Evolutionary conservation across 768 basidiomycete species (phyloP).

Genomic region (Pisolithus orientalis): DNA sequence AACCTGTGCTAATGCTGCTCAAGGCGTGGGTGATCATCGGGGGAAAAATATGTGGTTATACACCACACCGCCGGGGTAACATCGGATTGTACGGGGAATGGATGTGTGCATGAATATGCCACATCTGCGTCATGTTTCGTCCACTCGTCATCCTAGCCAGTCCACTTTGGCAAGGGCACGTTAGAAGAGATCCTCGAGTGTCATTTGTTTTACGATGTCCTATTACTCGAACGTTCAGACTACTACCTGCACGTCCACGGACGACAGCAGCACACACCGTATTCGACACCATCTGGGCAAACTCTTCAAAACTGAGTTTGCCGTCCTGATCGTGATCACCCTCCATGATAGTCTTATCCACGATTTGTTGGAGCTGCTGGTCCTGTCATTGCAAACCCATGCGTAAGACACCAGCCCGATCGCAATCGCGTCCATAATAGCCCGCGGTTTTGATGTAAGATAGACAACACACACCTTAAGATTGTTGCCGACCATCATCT

Average conservation of each 20-base stretch:
- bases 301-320: conserved; percentile 95
- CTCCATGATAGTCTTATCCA: conserved; percentile 99
- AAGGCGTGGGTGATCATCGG: too few species aligned
- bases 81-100: neutral
- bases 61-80: too few species aligned
- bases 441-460: neutral
- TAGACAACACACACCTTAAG: conserved; percentile 61
- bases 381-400: conserved; percentile 48
- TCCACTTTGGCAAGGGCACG: neutral
- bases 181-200: conserved; percentile 87
- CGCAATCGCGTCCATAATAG: neutral
- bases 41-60: too few species aligned
- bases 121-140: conserved; percentile 1
- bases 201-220: conserved; percentile 99
- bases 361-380: conserved; percentile 97
- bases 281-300: conserved; percentile 93
- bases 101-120: neutral
- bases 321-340: conserved; percentile 98
- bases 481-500: conserved; percentile 99
- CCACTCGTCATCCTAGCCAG: neutral
- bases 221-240: conserved; percentile 24
- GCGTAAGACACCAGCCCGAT: neutral
- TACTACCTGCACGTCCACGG: conserved; percentile 5
- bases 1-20: too few species aligned
- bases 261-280: conserved; percentile 50